These are phyloP conservation scores for Volvox carteri DNA, from an alignment of 163 green algal genomes.

Conservation along the genomic window DNA sequence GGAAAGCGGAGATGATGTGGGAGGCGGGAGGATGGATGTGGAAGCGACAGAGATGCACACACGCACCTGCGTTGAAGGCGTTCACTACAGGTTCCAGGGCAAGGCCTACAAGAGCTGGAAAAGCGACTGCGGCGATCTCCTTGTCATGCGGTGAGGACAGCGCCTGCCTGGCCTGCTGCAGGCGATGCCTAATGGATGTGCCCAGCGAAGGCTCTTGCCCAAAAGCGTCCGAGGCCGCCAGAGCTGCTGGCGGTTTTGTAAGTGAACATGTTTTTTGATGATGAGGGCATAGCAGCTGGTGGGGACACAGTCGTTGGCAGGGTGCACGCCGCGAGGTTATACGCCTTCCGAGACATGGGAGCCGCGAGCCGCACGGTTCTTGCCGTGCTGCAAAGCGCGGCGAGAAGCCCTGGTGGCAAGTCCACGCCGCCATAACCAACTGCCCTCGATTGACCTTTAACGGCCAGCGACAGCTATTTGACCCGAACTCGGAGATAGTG, in stretches of 20 bases:
- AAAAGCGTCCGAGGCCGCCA: constrained; percentile 6
- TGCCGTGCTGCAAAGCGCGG: background rate
- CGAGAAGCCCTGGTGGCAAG: no score
- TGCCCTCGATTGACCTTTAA: no score
- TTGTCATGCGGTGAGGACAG: constrained; percentile 56
- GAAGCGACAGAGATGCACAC: background rate
- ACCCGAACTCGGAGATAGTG: no score
- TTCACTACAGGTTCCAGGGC: constrained; percentile 69
- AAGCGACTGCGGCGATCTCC: constrained; percentile 65
- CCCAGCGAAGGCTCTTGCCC: background rate
- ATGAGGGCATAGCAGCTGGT: background rate
- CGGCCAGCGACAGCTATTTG: no score
- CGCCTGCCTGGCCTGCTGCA: background rate
- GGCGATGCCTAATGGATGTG: background rate
- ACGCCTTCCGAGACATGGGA: background rate
- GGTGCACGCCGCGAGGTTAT: background rate
- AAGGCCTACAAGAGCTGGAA: constrained; percentile 65
- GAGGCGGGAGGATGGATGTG: background rate
- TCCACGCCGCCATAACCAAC: no score
- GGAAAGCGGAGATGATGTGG: background rate
- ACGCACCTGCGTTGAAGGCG: constrained; percentile 64
- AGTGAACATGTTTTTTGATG: background rate
- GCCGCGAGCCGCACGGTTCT: background rate
- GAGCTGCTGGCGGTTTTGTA: background rate
- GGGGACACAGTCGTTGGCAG: background rate